Evolutionary conservation across 257 asterid genomes (phyloP).

Genomic region (Solanum etuberosum): DNA sequence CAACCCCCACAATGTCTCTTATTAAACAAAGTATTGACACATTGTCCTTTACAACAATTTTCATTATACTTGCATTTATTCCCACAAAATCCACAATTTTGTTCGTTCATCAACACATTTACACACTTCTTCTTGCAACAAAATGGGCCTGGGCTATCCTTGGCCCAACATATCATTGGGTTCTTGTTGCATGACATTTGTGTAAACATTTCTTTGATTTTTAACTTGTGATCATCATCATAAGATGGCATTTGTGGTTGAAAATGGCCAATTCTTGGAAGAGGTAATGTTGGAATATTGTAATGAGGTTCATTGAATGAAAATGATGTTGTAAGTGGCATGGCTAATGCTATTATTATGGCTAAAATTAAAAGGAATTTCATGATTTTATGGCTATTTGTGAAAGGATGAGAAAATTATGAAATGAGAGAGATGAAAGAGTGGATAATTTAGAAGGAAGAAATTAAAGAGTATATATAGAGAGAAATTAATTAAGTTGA

Average conservation of each 20-base stretch:
- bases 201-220: not conserved
- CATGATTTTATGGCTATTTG: conserved; percentile 3
- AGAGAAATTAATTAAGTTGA: not conserved
- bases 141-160: conserved; percentile 49
- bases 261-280: conserved; percentile 26
- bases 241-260: conserved; percentile 9
- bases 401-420: not conserved
- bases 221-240: not conserved
- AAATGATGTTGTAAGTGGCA: conserved; percentile 10
- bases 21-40: conserved; percentile 29
- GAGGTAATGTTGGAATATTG: conserved; percentile 1
- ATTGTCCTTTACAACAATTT: conserved; percentile 55
- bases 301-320: not conserved
- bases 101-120: conserved; percentile 17
- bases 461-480: not conserved
- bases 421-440: not conserved
- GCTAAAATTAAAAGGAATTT: conserved; percentile 17
- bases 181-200: conserved; percentile 28
- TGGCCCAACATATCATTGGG: conserved; percentile 31
- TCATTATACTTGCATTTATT: conserved; percentile 35
- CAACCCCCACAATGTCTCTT: conserved; percentile 55
- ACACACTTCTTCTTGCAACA: conserved; percentile 58
- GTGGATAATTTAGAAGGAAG: not conserved
- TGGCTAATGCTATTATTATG: conserved; percentile 1
- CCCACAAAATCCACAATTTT: conserved; percentile 61